Conservation (phyloP, 352 stramenopile species). For the Phytophthora quininea region DNA sequence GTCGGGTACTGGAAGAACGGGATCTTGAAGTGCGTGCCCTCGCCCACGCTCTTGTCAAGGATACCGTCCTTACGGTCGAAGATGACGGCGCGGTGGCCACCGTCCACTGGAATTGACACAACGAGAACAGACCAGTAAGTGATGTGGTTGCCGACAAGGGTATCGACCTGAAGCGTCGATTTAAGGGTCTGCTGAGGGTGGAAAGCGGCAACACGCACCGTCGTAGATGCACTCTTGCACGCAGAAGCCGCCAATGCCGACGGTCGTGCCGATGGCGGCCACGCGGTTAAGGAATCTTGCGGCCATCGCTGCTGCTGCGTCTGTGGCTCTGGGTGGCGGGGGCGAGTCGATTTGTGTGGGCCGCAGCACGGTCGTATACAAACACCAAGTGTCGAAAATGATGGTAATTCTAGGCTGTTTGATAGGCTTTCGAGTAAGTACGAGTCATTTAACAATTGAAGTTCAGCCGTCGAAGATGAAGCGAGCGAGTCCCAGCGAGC, state of each 20-base stretch:
- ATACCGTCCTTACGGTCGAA: constrained; percentile 99
- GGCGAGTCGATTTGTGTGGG: neutral
- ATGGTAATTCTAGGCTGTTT: neutral
- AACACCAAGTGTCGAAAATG: constrained; percentile 1
- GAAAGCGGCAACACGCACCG: constrained; percentile 44
- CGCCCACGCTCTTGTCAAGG: constrained; percentile 92
- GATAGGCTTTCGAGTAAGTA: neutral
- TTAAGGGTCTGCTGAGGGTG: no score
- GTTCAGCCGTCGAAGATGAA: no score
- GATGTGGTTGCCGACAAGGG: no score
- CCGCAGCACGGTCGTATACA: neutral
- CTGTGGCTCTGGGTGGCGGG: constrained; percentile 29
- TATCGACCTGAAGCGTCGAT: no score
- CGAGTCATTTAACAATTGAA: neutral
- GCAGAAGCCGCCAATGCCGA: constrained; percentile 72
- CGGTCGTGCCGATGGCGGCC: constrained; percentile 54
- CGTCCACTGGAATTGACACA: constrained; percentile 89
- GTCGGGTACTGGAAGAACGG: constrained; percentile 97
- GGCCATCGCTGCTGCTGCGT: constrained; percentile 51
- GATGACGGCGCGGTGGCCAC: constrained; percentile 98
- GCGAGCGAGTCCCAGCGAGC: no score
- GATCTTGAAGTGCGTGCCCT: constrained; percentile 99
- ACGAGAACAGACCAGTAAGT: no score
- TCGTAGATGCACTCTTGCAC: constrained; percentile 87
- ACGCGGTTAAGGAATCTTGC: constrained; percentile 79